These are phyloP conservation scores for Sicyos baderoa DNA, from an alignment of 306 rosid species.

Conservation along the genomic window DNA sequence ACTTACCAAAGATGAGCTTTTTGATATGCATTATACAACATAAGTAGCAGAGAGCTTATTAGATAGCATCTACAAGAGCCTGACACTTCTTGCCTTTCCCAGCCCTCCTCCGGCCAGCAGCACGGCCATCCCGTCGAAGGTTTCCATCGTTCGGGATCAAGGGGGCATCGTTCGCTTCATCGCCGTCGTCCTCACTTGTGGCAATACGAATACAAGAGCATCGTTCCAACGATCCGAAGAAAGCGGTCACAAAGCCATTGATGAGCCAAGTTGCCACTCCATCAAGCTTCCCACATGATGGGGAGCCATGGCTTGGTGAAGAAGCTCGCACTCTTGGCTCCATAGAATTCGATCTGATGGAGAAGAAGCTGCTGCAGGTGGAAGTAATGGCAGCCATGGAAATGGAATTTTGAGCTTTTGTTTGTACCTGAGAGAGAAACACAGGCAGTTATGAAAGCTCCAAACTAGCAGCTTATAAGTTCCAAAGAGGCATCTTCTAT, in stretches of 20 bases:
- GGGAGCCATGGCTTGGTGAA: slow-evolving; percentile 27
- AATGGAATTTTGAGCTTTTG: slow-evolving; percentile 3
- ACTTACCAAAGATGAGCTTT: slow-evolving; percentile 16
- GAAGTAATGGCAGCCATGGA: slow-evolving; percentile 48
- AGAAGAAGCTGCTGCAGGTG: slow-evolving; percentile 35
- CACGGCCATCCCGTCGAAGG: slow-evolving; percentile 27
- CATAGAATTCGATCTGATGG: slow-evolving; percentile 33
- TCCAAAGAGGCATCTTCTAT: not conserved
- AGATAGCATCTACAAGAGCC: not conserved
- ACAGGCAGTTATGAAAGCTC: slow-evolving; percentile 7
- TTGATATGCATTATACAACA: not conserved
- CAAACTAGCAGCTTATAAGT: slow-evolving; percentile 6
- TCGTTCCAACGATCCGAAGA: slow-evolving; percentile 53
- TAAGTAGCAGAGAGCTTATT: not conserved
- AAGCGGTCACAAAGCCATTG: slow-evolving; percentile 48
- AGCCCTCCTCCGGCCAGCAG: slow-evolving; percentile 39
- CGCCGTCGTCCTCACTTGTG: slow-evolving; percentile 35
- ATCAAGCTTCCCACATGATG: slow-evolving; percentile 48
- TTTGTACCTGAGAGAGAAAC: slow-evolving; percentile 10
- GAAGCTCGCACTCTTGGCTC: slow-evolving; percentile 33
- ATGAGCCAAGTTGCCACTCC: slow-evolving; percentile 64
- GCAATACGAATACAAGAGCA: slow-evolving; percentile 62
- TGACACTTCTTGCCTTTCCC: slow-evolving; percentile 36
- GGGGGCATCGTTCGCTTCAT: slow-evolving; percentile 44
- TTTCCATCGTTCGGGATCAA: slow-evolving; percentile 48